These are phyloP conservation scores for Massarina eburnea DNA, from an alignment of 2,329 filamentous ascomycete genomes.

Conservation along the genomic window DNA sequence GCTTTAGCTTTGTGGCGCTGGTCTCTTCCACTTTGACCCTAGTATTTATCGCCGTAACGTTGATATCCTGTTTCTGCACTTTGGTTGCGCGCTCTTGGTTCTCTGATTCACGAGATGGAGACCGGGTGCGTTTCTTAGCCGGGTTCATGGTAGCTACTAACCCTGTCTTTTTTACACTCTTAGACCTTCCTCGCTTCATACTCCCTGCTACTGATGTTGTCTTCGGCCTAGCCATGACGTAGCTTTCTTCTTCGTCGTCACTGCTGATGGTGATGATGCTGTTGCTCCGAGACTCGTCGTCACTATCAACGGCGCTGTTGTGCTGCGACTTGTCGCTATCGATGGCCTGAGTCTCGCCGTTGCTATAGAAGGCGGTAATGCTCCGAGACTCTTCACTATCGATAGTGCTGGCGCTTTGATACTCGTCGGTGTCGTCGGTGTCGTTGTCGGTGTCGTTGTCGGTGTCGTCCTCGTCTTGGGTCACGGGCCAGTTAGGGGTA, in stretches of 20 bases:
- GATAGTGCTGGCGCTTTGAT: not conserved
- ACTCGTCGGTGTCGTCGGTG: no score
- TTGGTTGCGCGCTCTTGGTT: not conserved
- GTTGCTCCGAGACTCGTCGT: not conserved
- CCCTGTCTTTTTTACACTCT: not conserved
- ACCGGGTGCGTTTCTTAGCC: not conserved
- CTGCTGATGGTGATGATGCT: not conserved
- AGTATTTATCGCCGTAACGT: not conserved
- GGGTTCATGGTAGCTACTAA: not conserved
- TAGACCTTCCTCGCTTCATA: not conserved
- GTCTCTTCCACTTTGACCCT: not conserved
- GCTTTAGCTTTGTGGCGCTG: no score
- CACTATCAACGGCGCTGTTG: not conserved
- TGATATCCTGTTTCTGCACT: not conserved
- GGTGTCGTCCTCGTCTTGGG: no score
- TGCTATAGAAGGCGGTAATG: no score
- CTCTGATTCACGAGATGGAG: not conserved
- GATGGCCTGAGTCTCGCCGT: not conserved
- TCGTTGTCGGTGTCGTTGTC: no score
- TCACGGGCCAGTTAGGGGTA: no score
- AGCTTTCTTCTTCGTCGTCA: not conserved
- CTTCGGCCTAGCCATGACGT: no score
- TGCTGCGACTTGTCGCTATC: not conserved
- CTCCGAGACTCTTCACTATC: not conserved
- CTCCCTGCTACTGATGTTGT: no score